A percentile compares a stretch with the other conserved stretches of the same genome.
These are phyloP conservation scores for Cicer cuneatum DNA, from an alignment of 306 rosid species.

Conservation along the genomic window DNA sequence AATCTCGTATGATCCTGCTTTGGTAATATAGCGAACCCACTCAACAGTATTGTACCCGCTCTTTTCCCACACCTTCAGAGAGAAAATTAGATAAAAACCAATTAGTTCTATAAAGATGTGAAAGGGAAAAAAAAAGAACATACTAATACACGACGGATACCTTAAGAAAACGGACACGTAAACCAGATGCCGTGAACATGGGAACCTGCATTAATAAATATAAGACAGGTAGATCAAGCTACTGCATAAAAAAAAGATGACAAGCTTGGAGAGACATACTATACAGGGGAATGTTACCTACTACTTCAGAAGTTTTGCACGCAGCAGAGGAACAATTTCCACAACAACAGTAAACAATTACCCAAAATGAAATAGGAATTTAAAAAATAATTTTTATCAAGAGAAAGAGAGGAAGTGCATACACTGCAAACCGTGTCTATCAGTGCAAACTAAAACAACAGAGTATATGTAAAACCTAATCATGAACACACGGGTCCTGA, in stretches of 20 bases:
- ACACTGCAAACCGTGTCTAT: neutral
- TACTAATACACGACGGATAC: constrained; percentile 44
- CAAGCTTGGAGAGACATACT: constrained; percentile 2
- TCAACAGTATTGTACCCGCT: constrained; percentile 98
- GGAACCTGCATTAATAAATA: constrained; percentile 63
- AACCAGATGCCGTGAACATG: constrained; percentile 95
- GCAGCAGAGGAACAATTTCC: constrained; percentile 26
- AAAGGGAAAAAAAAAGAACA: neutral
- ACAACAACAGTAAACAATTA: neutral
- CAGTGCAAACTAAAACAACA: neutral
- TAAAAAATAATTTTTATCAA: neutral
- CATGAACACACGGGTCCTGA: constrained; percentile 10
- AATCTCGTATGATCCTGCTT: constrained; percentile 94
- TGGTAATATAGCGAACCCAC: constrained; percentile 98
- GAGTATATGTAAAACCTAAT: constrained; percentile 4
- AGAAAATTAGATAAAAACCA: constrained; percentile 22
- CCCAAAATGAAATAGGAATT: constrained; percentile 2
- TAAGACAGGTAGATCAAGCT: constrained; percentile 24
- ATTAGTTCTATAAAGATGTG: neutral
- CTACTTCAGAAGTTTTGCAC: neutral
- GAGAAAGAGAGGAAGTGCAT: neutral
- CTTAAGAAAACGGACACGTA: constrained; percentile 97
- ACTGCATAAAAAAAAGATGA: neutral
- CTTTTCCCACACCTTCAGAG: constrained; percentile 95
- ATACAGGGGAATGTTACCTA: neutral